Evolutionary conservation across 257 asterid species (phyloP).

Genomic region (Jacaranda copaia): DNA sequence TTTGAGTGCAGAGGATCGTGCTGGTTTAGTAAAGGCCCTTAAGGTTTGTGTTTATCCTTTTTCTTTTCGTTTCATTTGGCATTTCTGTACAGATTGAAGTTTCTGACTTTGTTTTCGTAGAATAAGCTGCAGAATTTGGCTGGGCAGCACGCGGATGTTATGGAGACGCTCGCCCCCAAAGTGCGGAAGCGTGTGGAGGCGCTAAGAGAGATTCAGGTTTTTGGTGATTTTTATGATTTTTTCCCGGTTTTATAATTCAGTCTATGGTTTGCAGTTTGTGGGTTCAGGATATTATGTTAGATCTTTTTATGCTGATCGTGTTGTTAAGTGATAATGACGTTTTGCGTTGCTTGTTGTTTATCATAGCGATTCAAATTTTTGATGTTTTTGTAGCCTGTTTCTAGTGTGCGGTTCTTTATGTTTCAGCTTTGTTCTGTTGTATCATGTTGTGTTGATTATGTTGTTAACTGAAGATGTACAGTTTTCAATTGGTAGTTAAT

Average conservation of each 20-base stretch:
- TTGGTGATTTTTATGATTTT: constrained; percentile 23
- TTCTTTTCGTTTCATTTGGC: not conserved
- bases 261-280: not conserved
- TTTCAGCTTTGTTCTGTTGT: not conserved
- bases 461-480: not conserved
- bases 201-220: constrained; percentile 75
- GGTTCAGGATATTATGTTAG: not conserved
- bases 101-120: constrained; percentile 44
- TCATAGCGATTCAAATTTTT: constrained; percentile 5
- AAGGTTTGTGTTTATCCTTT: constrained; percentile 55
- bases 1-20: constrained; percentile 86
- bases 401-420: not conserved
- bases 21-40: constrained; percentile 74
- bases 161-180: constrained; percentile 65
- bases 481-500: not conserved
- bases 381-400: not conserved
- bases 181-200: constrained; percentile 78
- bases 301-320: constrained; percentile 9
- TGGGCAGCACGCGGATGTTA: constrained; percentile 57
- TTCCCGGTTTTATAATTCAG: not conserved
- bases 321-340: not conserved
- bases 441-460: constrained; percentile 5
- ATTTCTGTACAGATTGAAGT: constrained; percentile 24
- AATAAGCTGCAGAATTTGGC: constrained; percentile 77
- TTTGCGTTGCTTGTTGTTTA: constrained; percentile 6